Evolutionary conservation across 2,329 filamentous ascomycete species (phyloP), one percentile per base, ranked within the genome.

Genomic region (Penicillium sclerotiorum): DNA sequence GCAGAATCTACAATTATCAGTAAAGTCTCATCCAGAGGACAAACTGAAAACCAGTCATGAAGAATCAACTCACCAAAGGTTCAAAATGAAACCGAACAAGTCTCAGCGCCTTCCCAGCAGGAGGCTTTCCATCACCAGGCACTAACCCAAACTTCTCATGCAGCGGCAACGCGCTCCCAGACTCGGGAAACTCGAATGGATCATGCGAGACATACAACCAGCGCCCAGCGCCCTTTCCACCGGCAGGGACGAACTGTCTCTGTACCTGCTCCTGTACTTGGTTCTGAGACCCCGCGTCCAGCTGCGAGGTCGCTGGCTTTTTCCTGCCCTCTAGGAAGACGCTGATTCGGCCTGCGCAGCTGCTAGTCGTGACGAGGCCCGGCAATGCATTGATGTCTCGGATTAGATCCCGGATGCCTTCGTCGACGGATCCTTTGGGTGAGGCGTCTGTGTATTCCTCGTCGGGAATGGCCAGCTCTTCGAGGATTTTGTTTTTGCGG

Each of bases 171-270:
- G 15, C 35, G 63, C 52, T 44, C 57, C 59, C 36, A 60, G 64
- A 33, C 13, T 48, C 39, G 59, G 36, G 38, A 67, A 33, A 28
- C 12, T 67, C 57, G 28, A 93, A 73, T 1, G 88, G 83, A 59
- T 90, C 85, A 73, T 97, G 93, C 45, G 89, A 92, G 45, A 96
- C 89, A 72, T 86, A 96, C 22, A 96, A 72, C 92, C 93, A 97
- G 48, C 78, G 79, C 8, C 92, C 88, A 7, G 86, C 88, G 8
- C 92, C 92, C 69, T 96, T 96, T 1, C 91, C 92, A 1, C 91
- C 90, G 1, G 87, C 80, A 3, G 84, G 83, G 8, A 85, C 86
- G 53, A 72, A 74, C 47, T 71, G 63, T 25, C 50, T 62, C 37
- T 55, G 39, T 53, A 55, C 5, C n/a, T 46, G 25, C 50, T 47